Percentiles rank a stretch among this genome's conserved stretches.
Evolutionary conservation across 2,329 filamentous ascomycete genomes (phyloP).

Genomic region (Podosphaera xanthii): DNA sequence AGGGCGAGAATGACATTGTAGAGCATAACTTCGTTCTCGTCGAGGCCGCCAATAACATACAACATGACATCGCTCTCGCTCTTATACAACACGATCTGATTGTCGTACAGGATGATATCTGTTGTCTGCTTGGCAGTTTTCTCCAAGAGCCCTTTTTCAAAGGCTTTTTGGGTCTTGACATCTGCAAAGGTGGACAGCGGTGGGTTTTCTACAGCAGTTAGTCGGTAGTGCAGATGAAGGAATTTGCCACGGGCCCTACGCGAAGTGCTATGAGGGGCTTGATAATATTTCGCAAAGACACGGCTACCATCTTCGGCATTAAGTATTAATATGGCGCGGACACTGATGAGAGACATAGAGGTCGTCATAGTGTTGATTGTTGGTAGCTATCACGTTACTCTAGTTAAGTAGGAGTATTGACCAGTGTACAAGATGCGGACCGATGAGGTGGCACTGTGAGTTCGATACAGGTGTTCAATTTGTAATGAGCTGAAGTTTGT

Average conservation of each 20-base stretch:
- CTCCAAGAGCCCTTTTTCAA: conserved; percentile 85
- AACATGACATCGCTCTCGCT: conserved; percentile 92
- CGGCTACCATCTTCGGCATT: conserved; percentile 71
- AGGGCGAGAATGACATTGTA: conserved; percentile 89
- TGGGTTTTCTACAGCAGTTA: conserved; percentile 17
- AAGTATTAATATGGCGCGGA: conserved; percentile 59
- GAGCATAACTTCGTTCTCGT: conserved; percentile 92
- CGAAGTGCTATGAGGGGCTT: conserved; percentile 32
- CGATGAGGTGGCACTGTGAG: too few species aligned
- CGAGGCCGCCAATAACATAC: conserved; percentile 73
- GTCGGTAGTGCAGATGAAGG: background rate
- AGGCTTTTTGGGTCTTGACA: conserved; percentile 81
- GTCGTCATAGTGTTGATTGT: conserved; percentile 33
- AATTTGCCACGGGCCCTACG: background rate
- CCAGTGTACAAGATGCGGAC: too few species aligned
- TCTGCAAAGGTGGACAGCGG: conserved; percentile 58
- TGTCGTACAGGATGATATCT: conserved; percentile 95
- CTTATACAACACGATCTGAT: conserved; percentile 92
- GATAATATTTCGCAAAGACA: conserved; percentile 89
- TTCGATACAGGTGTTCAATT: too few species aligned
- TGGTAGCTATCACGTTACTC: background rate
- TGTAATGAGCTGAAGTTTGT: too few species aligned
- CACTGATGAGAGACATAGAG: conserved; percentile 51
- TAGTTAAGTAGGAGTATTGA: too few species aligned
- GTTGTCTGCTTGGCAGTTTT: conserved; percentile 92